Evolutionary conservation across 2,329 filamentous ascomycete genomes (phyloP).

Genomic region (Eurotiales sp.): DNA sequence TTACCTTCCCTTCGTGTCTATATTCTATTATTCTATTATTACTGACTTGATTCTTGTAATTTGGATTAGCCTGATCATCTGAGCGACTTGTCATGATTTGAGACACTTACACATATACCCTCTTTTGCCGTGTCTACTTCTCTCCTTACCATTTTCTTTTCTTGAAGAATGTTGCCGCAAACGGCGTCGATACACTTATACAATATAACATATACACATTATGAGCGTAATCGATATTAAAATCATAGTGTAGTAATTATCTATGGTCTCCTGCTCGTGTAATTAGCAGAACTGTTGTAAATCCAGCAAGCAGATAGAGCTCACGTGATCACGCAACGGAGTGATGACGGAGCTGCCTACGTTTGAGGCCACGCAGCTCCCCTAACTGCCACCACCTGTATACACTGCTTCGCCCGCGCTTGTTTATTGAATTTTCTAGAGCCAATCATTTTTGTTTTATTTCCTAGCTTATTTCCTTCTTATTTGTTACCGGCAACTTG

Average conservation of each 20-base stretch:
- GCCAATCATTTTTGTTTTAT: not conserved
- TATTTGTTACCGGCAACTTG: too few relatives aligned
- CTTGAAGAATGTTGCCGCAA: not conserved
- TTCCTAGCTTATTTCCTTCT: too few relatives aligned
- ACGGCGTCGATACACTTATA: too few relatives aligned
- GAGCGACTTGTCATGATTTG: not conserved
- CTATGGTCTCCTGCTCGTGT: too few relatives aligned
- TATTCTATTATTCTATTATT: conserved; percentile 13
- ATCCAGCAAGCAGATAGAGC: too few relatives aligned
- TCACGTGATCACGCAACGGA: conserved; percentile 27
- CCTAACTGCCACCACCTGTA: conserved; percentile 6
- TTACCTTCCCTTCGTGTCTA: conserved; percentile 1
- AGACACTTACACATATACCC: conserved; percentile 11
- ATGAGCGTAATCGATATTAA: too few relatives aligned
- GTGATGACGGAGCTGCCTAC: conserved; percentile 18
- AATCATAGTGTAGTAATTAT: too few relatives aligned
- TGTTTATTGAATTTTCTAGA: not conserved
- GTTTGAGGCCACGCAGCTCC: conserved; percentile 28
- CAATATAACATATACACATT: too few relatives aligned
- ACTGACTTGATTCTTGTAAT: conserved; percentile 2
- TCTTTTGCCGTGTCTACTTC: conserved; percentile 9
- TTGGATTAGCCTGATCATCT: conserved; percentile 1
- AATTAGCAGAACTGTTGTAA: too few relatives aligned
- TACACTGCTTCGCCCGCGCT: not conserved
- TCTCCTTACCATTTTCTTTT: not conserved